Evolutionary conservation across 2,329 filamentous ascomycete genomes (phyloP).

Genomic region (Botrytis sinoallii): DNA sequence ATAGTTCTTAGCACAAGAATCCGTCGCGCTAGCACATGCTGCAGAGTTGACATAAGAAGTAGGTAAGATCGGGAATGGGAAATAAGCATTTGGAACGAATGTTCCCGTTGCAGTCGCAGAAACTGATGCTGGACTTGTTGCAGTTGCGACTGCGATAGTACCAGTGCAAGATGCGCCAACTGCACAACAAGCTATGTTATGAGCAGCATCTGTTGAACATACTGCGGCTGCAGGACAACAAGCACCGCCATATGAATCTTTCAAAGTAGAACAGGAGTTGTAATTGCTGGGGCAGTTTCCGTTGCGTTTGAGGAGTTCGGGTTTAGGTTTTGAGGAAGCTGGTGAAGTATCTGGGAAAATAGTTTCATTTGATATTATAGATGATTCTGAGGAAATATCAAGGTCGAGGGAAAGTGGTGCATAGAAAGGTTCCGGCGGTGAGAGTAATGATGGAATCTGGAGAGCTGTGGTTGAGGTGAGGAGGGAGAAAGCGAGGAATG

Average conservation of each 20-base stretch:
- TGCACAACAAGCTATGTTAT: conserved; percentile 38
- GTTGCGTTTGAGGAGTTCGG: conserved; percentile 34
- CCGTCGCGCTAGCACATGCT: conserved; percentile 51
- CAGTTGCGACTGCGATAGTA: conserved; percentile 26
- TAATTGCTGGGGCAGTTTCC: conserved; percentile 35
- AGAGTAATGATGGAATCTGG: conserved; percentile 32
- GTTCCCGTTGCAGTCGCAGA: conserved; percentile 41
- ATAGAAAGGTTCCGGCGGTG: conserved; percentile 31
- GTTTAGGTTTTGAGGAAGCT: conserved; percentile 3
- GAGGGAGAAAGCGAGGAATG: conserved; percentile 13
- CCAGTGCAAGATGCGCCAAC: conserved; percentile 38
- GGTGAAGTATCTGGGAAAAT: conserved; percentile 20
- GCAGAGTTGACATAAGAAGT: conserved; percentile 51
- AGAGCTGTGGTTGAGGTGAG: conserved; percentile 23
- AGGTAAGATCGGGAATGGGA: conserved; percentile 56
- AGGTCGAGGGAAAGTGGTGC: conserved; percentile 23
- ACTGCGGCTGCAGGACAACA: conserved; percentile 35
- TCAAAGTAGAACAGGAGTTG: conserved; percentile 36
- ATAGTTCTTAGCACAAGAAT: conserved; percentile 53
- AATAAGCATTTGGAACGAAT: conserved; percentile 56
- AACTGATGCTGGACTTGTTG: conserved; percentile 18
- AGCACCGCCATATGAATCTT: conserved; percentile 32
- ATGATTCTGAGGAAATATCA: conserved; percentile 15
- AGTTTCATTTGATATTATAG: conserved; percentile 27
- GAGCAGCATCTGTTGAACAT: conserved; percentile 35